Percentiles rank a stretch among this genome's conserved stretches.
These are phyloP conservation scores for Pseudogymnoascus destructans DNA, from an alignment of 2,329 filamentous ascomycete species.

Conservation along the genomic window DNA sequence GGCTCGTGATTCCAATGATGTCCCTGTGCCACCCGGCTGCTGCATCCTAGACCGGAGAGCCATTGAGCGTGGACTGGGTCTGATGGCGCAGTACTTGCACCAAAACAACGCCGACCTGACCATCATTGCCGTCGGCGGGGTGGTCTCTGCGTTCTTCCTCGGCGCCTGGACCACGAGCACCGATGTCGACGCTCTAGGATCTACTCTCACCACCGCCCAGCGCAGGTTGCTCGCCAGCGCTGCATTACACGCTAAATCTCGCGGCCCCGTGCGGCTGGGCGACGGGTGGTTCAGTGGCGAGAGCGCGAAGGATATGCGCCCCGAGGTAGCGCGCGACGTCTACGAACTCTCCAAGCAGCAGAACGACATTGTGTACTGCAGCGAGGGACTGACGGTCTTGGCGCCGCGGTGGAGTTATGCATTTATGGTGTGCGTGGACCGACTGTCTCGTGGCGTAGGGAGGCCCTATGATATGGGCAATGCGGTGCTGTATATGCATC, in stretches of 20 bases:
- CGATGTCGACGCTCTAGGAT: neutral
- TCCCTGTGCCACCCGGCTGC: neutral
- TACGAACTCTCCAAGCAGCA: neutral
- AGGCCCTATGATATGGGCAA: neutral
- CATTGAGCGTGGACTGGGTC: neutral
- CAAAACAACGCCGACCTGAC: neutral
- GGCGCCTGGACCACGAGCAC: neutral
- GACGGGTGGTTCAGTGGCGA: neutral
- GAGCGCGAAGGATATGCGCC: neutral
- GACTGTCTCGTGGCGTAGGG: neutral
- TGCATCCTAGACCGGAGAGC: neutral
- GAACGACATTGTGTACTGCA: neutral
- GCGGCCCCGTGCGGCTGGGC: neutral
- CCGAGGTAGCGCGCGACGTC: neutral
- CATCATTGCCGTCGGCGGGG: neutral
- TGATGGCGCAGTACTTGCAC: neutral
- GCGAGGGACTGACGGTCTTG: neutral
- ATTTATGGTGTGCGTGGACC: neutral
- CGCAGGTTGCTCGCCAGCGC: neutral
- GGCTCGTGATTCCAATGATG: neutral
- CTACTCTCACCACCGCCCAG: neutral
- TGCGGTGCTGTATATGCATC: neutral
- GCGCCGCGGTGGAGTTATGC: constrained; percentile 1
- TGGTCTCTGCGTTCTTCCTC: neutral
- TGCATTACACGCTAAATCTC: neutral